Percentiles rank a stretch among this genome's conserved stretches.
phyloP scores from a whole-genome alignment of 163 green algal genomes.

The Volvox carteri region DNA sequence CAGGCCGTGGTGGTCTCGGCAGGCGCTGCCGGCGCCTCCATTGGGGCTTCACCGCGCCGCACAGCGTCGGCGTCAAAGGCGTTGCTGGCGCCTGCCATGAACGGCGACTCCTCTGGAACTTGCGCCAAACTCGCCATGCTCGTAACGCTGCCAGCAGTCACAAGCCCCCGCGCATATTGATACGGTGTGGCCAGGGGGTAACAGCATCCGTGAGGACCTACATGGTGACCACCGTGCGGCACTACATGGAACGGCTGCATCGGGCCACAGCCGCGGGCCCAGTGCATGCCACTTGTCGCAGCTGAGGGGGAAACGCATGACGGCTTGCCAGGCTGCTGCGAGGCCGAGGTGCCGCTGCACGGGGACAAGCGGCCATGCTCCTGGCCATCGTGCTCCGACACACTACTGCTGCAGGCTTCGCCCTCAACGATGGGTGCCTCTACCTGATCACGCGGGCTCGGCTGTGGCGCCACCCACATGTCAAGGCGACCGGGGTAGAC shows the following conservation, averaged over 20 bases:
- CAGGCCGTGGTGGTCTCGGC: neutral
- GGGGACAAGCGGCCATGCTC: slow-evolving; percentile 8
- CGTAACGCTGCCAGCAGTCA: neutral
- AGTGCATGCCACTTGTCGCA: neutral
- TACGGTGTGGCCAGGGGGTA: neutral
- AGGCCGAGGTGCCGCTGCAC: neutral
- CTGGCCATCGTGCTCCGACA: slow-evolving; percentile 6
- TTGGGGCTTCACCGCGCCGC: neutral
- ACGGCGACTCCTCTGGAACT: neutral
- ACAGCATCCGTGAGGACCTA: neutral
- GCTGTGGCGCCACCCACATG: neutral
- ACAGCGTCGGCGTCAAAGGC: neutral
- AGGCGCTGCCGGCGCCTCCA: neutral
- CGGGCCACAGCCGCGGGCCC: neutral
- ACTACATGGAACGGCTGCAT: neutral
- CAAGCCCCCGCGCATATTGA: neutral
- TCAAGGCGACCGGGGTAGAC: neutral
- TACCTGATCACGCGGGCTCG: neutral
- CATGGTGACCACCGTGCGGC: neutral
- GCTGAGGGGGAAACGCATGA: neutral
- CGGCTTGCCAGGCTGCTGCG: neutral
- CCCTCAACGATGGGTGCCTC: neutral
- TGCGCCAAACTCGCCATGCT: neutral
- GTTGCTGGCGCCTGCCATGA: neutral
- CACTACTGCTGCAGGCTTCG: slow-evolving; percentile 20